phyloP scores from a whole-genome alignment of 192 early-diverging fungal genomes.

The Anaeromyces robustus region DNA sequence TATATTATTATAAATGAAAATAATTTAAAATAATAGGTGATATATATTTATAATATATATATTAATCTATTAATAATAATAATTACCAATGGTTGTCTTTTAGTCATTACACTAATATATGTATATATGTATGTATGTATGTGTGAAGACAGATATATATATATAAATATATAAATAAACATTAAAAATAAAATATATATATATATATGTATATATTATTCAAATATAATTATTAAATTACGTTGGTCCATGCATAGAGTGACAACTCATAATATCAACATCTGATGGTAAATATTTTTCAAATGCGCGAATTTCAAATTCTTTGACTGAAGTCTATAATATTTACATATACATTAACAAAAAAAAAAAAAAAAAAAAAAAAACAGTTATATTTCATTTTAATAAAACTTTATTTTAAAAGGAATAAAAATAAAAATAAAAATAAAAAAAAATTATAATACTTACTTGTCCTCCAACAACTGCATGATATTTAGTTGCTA shows the following conservation, averaged over 20 bases:
- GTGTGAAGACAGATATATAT: too few relatives aligned
- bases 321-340: conserved; percentile 80
- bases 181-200: too few relatives aligned
- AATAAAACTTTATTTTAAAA: too few relatives aligned
- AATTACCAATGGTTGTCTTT: conserved; percentile 60
- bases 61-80: neutral
- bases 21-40: neutral
- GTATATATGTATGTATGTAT: too few relatives aligned
- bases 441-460: neutral
- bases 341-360: neutral
- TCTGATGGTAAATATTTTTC: conserved; percentile 70
- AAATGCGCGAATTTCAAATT: conserved; percentile 83
- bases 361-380: neutral
- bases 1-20: neutral
- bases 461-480: conserved; percentile 69
- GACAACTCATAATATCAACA: conserved; percentile 87
- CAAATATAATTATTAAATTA: neutral
- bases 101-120: conserved; percentile 39
- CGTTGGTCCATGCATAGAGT: conserved; percentile 88
- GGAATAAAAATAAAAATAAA: too few relatives aligned
- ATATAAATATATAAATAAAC: too few relatives aligned
- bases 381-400: too few relatives aligned
- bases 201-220: too few relatives aligned
- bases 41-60: neutral
- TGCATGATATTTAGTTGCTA: conserved; percentile 71